phyloP scores from a whole-genome alignment of 2,329 filamentous ascomycete species.

The Fusarium sp. region DNA sequence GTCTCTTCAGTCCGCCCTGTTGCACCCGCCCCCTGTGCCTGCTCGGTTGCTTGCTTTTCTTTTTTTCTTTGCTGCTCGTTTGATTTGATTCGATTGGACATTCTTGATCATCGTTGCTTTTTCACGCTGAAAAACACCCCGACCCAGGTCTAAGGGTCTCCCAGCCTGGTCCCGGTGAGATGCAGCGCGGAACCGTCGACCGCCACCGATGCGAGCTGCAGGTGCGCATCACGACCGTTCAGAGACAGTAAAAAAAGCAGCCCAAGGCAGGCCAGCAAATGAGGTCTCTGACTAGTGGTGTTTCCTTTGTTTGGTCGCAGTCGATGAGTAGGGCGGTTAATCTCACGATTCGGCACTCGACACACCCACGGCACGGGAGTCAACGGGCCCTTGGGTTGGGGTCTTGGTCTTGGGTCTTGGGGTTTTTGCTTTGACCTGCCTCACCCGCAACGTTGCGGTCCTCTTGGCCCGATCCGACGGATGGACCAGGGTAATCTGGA shows the following conservation, averaged over 20 bases:
- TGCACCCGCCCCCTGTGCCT: not conserved
- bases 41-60: not conserved
- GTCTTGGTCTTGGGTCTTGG: not conserved
- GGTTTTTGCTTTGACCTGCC: conserved; percentile 17
- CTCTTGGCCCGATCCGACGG: conserved; percentile 38
- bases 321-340: conserved; percentile 7
- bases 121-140: not conserved
- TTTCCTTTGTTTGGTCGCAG: not conserved
- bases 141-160: not conserved
- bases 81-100: conserved; percentile 10
- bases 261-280: not conserved
- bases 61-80: not conserved
- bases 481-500: conserved; percentile 19
- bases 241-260: not conserved
- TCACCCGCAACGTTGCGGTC: conserved; percentile 22
- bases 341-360: conserved; percentile 29
- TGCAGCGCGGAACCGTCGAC: conserved; percentile 12
- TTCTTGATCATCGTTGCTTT: not conserved
- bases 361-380: conserved; percentile 22
- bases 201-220: conserved; percentile 16
- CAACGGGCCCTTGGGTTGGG: conserved; percentile 21
- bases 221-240: conserved; percentile 6
- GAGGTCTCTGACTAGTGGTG: conserved; percentile 5
- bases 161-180: conserved; percentile 7
- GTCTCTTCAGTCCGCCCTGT: not conserved